Base-by-base conservation (phyloP, 768 basidiomycete species). In the Sporobolomyces roseus region DNA sequence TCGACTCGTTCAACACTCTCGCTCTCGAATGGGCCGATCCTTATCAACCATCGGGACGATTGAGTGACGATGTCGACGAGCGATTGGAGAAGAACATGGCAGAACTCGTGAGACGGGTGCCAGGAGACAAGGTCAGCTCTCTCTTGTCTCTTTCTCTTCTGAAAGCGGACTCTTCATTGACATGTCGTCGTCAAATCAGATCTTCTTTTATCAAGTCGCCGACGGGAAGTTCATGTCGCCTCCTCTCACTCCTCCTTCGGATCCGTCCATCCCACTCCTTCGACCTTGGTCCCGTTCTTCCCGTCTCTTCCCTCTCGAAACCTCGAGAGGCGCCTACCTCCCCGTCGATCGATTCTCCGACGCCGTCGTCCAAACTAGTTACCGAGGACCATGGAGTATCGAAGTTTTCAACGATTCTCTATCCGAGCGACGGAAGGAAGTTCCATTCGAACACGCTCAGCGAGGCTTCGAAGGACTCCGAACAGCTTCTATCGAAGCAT, bases 141-240 rank as follows among this genome's bases (percentile, higher is more conserved):
- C n/a, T 12, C 2, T 25, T 33, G 1, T 10, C 36, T 14, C 27
- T 23, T 30, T 2, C 32, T 25, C 27, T 5, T 16, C 36, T 46
- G 38, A 9, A 41, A 41, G 10, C 3, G 27, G 25, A 9, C 41
- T 17, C 12, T 7, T 7, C 9, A 25, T 50, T 41, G 23, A 36
- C 50, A 14, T 27, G 3, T 7, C 43, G 0, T 43, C 7, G 8
- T 4, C 45, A 33, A 1, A 25, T 3, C 59, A 65, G 71, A 80
- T 82, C 70, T 82, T 80, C 74, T 75, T 80, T 58, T 80, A 79
- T 70, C 81, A 82, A 56, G 66, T 81, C 63, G 81, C 80, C 60
- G 80, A 82, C 71, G 80, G 78, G 7, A 59, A 66, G 32, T 41
- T 68, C 33, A 68, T 75, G 50, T 33, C 65, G 25, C 61, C 72